phyloP scores from a whole-genome alignment of 495 filamentous ascomycete species.

The Apiosordaria backusii region DNA sequence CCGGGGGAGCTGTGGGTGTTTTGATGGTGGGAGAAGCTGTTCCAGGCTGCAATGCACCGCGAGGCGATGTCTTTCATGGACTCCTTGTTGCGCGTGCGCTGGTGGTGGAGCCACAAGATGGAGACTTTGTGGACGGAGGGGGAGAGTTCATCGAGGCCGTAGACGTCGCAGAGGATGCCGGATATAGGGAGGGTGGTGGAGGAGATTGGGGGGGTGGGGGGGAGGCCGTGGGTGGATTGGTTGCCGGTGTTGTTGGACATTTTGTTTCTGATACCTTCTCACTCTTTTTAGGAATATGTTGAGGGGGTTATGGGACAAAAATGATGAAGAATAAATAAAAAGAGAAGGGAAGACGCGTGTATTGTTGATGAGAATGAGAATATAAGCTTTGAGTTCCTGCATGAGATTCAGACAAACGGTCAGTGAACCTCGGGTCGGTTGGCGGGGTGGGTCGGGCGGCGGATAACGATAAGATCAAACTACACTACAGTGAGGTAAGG shows the following conservation, averaged over 20 bases:
- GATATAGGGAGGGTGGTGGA: constrained; percentile 60
- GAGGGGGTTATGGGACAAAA: too few relatives aligned
- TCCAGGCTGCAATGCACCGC: constrained; percentile 38
- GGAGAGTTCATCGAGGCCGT: constrained; percentile 71
- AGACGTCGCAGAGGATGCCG: constrained; percentile 72
- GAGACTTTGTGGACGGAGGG: constrained; percentile 50
- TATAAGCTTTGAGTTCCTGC: neutral
- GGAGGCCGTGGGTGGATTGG: constrained; percentile 19
- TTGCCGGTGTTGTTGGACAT: neutral
- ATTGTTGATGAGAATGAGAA: neutral
- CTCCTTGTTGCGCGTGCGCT: constrained; percentile 62
- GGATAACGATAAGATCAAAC: neutral
- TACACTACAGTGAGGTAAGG: neutral
- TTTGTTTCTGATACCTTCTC: too few relatives aligned
- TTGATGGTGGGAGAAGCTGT: constrained; percentile 10
- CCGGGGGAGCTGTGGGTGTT: neutral
- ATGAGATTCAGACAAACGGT: neutral
- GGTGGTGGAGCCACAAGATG: constrained; percentile 85
- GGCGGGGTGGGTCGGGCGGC: too few relatives aligned
- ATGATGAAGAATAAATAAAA: neutral
- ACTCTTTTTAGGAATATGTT: too few relatives aligned
- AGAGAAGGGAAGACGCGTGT: neutral
- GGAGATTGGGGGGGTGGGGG: constrained; percentile 51
- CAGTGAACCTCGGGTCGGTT: too few relatives aligned
- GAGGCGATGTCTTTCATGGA: constrained; percentile 58